These are phyloP conservation scores for Paragyromitra xinjiangensis DNA, from an alignment of 495 filamentous ascomycete genomes.

Conservation along the genomic window DNA sequence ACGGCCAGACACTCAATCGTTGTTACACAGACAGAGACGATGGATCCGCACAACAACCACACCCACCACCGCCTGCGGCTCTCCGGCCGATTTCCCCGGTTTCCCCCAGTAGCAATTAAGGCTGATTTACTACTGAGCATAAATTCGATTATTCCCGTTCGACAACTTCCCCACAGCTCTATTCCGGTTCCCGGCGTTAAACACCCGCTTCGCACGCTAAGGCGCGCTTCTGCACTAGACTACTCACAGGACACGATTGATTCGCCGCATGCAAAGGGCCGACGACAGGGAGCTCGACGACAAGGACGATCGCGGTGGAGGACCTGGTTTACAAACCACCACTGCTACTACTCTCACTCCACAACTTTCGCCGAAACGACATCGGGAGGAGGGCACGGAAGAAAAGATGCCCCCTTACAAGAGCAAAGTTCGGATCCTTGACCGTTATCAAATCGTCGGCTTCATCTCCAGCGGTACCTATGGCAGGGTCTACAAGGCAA, in stretches of 20 bases:
- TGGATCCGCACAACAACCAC: conserved; percentile 28
- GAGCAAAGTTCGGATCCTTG: conserved; percentile 86
- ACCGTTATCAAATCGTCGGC: conserved; percentile 93
- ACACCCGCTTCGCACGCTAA: conserved; percentile 41
- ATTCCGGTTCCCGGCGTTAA: conserved; percentile 31
- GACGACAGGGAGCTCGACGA: conserved; percentile 50
- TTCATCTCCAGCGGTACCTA: conserved; percentile 99
- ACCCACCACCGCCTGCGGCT: conserved; percentile 30
- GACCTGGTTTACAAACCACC: conserved; percentile 41
- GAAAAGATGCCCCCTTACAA: conserved; percentile 67
- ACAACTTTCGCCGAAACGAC: conserved; percentile 22
- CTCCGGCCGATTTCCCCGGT: conserved; percentile 30
- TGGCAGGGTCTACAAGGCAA: conserved; percentile 95
- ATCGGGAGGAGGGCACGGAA: conserved; percentile 27
- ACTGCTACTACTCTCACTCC: conserved; percentile 6
- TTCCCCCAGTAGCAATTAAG: conserved; percentile 16
- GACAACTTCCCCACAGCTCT: conserved; percentile 19
- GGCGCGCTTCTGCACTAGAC: conserved; percentile 16
- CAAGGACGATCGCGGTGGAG: conserved; percentile 52
- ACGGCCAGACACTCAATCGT: background rate
- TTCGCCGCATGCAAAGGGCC: conserved; percentile 50
- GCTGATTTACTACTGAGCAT: conserved; percentile 34
- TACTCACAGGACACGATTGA: conserved; percentile 43
- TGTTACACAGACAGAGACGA: conserved; percentile 25
- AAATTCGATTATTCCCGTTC: conserved; percentile 13